Evolutionary conservation across 768 basidiomycete species (phyloP).

Genomic region (Sutorius australiensis): DNA sequence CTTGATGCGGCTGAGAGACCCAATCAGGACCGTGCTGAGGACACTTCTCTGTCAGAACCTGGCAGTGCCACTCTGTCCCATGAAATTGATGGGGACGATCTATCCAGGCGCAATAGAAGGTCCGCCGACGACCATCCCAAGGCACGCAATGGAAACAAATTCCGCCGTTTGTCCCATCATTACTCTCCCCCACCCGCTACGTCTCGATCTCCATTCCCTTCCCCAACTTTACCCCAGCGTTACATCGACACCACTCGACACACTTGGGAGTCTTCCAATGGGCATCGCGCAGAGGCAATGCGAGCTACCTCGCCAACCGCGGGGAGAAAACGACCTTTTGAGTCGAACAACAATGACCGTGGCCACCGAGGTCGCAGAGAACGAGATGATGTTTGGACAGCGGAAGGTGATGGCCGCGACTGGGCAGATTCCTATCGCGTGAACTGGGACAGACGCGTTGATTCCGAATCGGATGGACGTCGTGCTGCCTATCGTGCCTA

Average conservation of each 20-base stretch:
- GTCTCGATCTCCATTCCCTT: slow-evolving; percentile 1
- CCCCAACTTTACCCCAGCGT: slow-evolving; percentile 4
- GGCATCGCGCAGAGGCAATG: slow-evolving; percentile 17
- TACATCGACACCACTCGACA: slow-evolving; percentile 5
- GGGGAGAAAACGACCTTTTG: slow-evolving; percentile 22
- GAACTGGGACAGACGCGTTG: slow-evolving; percentile 9
- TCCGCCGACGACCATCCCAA: slow-evolving; percentile 8
- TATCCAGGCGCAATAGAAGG: slow-evolving; percentile 6
- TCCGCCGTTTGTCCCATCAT: slow-evolving; percentile 5
- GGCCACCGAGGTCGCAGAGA: slow-evolving; percentile 21
- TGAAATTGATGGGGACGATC: slow-evolving; percentile 8
- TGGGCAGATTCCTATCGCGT: slow-evolving; percentile 5
- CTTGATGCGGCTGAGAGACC: not conserved
- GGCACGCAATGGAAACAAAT: slow-evolving; percentile 1
- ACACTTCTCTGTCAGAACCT: slow-evolving; percentile 8
- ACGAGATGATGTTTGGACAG: slow-evolving; percentile 20
- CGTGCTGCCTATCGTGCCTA: slow-evolving; percentile 4
- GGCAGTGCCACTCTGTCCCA: slow-evolving; percentile 1
- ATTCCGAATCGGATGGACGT: slow-evolving; percentile 15
- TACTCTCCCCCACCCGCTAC: slow-evolving; percentile 8
- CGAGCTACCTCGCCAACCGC: slow-evolving; percentile 12
- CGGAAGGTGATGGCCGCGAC: slow-evolving; percentile 9
- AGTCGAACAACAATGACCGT: slow-evolving; percentile 21
- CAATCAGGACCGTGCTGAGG: slow-evolving; percentile 1
- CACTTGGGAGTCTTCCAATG: slow-evolving; percentile 2